Conservation (phyloP, 768 basidiomycete species). For the Mrakia gelida region DNA sequence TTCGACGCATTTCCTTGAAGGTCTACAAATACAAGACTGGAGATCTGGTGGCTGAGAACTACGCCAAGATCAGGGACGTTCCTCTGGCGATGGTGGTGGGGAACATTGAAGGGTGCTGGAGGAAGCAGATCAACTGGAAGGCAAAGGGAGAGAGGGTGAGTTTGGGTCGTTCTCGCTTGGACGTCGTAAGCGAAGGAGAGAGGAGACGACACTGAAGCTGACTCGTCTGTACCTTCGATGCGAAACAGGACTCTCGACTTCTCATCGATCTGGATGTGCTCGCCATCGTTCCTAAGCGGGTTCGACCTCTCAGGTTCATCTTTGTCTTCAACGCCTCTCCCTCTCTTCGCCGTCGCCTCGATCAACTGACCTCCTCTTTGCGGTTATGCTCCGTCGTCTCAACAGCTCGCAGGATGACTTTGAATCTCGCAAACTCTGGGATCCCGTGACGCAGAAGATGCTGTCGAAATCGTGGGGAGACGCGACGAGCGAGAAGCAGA, state of each 20-base stretch:
- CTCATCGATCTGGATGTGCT: conserved; percentile 74
- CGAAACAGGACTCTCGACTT: conserved; percentile 55
- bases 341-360: too few relatives aligned
- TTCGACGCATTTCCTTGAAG: background rate
- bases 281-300: conserved; percentile 69
- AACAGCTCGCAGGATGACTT: conserved; percentile 61
- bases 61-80: conserved; percentile 71
- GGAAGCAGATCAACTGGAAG: conserved; percentile 74
- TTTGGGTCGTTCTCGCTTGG: background rate
- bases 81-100: conserved; percentile 72
- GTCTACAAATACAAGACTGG: conserved; percentile 66
- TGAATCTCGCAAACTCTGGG: conserved; percentile 85
- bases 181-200: too few relatives aligned
- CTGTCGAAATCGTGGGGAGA: conserved; percentile 80
- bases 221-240: background rate
- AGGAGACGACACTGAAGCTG: too few relatives aligned
- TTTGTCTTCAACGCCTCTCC: too few relatives aligned
- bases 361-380: background rate
- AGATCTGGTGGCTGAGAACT: conserved; percentile 49
- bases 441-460: conserved; percentile 61
- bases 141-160: conserved; percentile 47
- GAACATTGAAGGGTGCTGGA: conserved; percentile 84
- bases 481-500: conserved; percentile 85
- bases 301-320: conserved; percentile 60
- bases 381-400: background rate